Conservation (phyloP, 805 yeast genomes). For the Candida sanyiensis region DNA sequence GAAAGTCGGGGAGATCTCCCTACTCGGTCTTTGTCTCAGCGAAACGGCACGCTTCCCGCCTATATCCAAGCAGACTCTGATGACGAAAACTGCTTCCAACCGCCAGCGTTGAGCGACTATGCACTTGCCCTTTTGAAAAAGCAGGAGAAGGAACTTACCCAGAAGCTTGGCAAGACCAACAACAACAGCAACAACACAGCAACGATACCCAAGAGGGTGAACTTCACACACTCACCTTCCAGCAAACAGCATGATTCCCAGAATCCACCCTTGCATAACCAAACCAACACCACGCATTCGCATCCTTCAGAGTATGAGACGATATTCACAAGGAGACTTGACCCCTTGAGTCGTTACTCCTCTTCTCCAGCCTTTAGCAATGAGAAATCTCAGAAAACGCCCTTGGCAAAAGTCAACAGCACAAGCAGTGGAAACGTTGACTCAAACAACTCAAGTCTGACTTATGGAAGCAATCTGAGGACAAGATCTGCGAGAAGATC, state of each 20-base stretch:
- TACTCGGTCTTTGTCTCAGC: background rate
- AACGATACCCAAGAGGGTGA: slow-evolving; percentile 20
- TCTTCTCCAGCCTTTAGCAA: slow-evolving; percentile 12
- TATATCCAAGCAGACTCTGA: slow-evolving; percentile 22
- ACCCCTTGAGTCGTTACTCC: slow-evolving; percentile 12
- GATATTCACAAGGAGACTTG: slow-evolving; percentile 18
- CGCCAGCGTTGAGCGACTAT: slow-evolving; percentile 56
- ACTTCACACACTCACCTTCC: slow-evolving; percentile 20
- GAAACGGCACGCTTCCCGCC: slow-evolving; percentile 8
- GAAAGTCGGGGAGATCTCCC: background rate
- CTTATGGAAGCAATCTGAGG: slow-evolving; percentile 15
- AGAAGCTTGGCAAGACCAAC: background rate
- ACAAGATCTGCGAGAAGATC: slow-evolving; percentile 27
- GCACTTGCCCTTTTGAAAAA: slow-evolving; percentile 46
- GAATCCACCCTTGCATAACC: slow-evolving; percentile 6
- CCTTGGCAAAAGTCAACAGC: slow-evolving; percentile 12
- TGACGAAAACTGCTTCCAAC: slow-evolving; percentile 46
- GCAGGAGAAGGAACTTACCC: slow-evolving; percentile 15
- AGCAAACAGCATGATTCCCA: no score
- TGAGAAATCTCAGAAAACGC: slow-evolving; percentile 17
- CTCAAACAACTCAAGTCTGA: slow-evolving; percentile 10
- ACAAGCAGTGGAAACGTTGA: slow-evolving; percentile 11
- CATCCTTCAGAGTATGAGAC: slow-evolving; percentile 23
- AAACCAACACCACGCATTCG: slow-evolving; percentile 15
- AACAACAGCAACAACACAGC: background rate